Percentiles rank a stretch among this genome's conserved stretches.
phyloP scores from a whole-genome alignment of 176 grass and related monocot genomes.

The Triticum urartu region DNA sequence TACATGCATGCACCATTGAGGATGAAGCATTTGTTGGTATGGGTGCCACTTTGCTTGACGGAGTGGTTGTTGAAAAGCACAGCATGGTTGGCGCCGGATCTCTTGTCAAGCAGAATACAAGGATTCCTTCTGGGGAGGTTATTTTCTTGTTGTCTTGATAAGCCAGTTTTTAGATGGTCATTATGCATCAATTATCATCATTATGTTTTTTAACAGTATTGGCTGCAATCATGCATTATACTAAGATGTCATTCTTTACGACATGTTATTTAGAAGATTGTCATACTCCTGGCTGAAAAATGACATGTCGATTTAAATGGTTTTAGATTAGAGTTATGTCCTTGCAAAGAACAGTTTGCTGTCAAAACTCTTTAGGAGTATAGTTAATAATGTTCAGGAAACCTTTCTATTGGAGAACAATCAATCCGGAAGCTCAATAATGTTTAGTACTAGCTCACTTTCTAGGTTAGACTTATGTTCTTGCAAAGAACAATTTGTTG shows the following conservation, averaged over 20 bases:
- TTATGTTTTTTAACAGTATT: not conserved
- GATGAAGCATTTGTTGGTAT: constrained; percentile 95
- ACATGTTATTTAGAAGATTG: constrained; percentile 6
- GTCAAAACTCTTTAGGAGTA: not conserved
- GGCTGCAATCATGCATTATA: not conserved
- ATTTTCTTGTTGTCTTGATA: constrained; percentile 23
- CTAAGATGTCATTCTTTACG: not conserved
- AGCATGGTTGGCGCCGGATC: constrained; percentile 86
- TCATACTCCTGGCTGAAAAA: not conserved
- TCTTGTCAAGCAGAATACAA: constrained; percentile 89
- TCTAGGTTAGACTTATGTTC: not conserved
- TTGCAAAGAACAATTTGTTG: not conserved
- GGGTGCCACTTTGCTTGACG: constrained; percentile 88
- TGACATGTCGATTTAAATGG: not conserved
- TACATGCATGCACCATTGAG: constrained; percentile 87
- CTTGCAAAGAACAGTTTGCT: not conserved
- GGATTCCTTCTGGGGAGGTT: constrained; percentile 93
- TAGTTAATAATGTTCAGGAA: not conserved
- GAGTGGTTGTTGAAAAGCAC: constrained; percentile 90
- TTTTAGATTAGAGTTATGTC: not conserved
- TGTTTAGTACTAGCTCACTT: not conserved
- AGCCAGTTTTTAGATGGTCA: constrained; percentile 6
- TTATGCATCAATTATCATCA: not conserved
- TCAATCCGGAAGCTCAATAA: not conserved
- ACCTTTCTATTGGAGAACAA: not conserved